Base-by-base conservation (phyloP, 2,329 filamentous ascomycete species). In the Sporothrix sp. region DNA sequence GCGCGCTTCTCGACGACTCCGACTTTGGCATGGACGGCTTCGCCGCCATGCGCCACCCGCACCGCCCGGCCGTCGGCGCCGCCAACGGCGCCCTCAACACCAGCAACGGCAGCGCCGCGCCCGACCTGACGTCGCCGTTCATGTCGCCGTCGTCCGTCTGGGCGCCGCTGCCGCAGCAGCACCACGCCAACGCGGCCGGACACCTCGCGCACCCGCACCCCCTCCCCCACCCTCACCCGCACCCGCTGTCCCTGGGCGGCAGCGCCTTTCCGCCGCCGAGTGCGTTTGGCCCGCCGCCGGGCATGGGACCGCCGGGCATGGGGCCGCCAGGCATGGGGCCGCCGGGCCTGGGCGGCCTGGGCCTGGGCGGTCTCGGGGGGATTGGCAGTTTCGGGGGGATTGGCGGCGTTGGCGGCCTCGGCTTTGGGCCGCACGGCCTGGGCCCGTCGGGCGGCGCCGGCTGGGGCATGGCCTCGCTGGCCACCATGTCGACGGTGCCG, bases 1-100 rank as follows among this genome's bases (percentile, higher is more conserved):
- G 88, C 59, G 93, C 90, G 11, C 72, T 98, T 11, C 72, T 97
- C 42, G 84, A 84, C 54, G 89, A 94, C 61, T 82, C 65, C 60
- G 87, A 72, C 67, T 84, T 72, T 62, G 76, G 67, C 55, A 69
- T 72, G 30, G 63, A 65, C 6, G 66, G 59, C 43, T 69, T 58
- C 30, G 21, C 54, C 20, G 46, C 56, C 1, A 59, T 61, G 59
- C 58, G 59, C 53, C 4, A 52, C 18, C 47, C 53, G 2, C 20
- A 51, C 3, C 43, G 44, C 7, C 42, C 57, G 2, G 56, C 51
- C 1, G 62, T 64, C 30, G 59, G 58, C 1, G 7, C 48, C 7
- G 18, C 2, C 27, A 27, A n/a, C 47, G 1, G 35, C 38, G 3
- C 16, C 44, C 3, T 13, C 43, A 45, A 30, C 42, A 44, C 14